Evolutionary conservation across 106 monocot species (phyloP), one percentile per base, ranked within the genome.

Genomic region (Dendrobium nobile): DNA sequence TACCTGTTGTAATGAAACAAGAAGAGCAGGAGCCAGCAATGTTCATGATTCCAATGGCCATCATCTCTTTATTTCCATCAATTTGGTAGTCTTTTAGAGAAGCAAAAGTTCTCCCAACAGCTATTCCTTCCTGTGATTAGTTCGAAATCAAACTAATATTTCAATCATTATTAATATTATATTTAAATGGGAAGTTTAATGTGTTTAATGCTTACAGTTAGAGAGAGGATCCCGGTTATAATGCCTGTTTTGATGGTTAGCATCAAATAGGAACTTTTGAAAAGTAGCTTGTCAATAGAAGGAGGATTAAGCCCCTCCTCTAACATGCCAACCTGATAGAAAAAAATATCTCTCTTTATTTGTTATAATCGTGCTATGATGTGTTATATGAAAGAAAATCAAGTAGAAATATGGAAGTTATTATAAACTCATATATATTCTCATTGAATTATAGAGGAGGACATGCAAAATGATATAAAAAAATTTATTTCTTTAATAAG

Each of bases 141-240:
- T 1, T 47, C 15, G 13, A 48, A 48, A 19, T 74, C 8, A 74
- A 74, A 74, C 8, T 28, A 20, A 42, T 1, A 43, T 74, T 74
- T 48, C 17, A 13, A 19, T 19, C 18, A 47, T 45, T 47, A 9
- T 24, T n/a, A 10, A 28, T 48, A 13, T 20, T 37, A 37, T 37
- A 37, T 37, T 75, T 45, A 24, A 27, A 22, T n/a, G 79, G 9
- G 31, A 10, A 75, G 9, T n/a, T 67, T 40, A 10, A 19, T 13
- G 45, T 41, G 16, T 54, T 56, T 54, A 75, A 44, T 73, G 4
- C 45, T 76, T 76, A 76, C 76, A 48, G 93, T 92, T 58, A 96
- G 91, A 47, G 91, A 85, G n/a, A 96, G 59, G 61, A 96, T 96
- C 78, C 93, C 96, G n/a, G 90, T 88, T 65, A 96, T 47, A 3